These are phyloP conservation scores for Sclerospora graminicola DNA, from an alignment of 352 stramenopile genomes.

Conservation along the genomic window DNA sequence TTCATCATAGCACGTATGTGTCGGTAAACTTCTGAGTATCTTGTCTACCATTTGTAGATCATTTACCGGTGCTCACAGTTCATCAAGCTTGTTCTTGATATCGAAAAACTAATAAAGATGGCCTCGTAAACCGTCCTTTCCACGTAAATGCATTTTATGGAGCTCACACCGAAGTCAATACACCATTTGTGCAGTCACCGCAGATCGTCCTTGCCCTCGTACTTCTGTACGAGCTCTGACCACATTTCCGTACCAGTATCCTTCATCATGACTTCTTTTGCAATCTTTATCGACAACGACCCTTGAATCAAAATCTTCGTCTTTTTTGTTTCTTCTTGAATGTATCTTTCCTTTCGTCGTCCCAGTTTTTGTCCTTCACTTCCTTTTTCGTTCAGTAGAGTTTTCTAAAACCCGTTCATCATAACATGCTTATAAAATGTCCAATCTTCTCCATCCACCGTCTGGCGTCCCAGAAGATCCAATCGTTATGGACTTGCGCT, in stretches of 20 bases:
- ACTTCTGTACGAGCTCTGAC: neutral
- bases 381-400: neutral
- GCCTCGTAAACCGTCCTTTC: neutral
- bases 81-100: neutral
- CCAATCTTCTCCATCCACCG: conserved; percentile 4
- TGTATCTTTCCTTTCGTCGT: conserved; percentile 3
- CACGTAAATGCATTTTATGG: neutral
- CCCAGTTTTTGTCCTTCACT: neutral
- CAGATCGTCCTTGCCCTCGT: neutral
- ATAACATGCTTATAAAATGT: too few species aligned
- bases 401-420: conserved; percentile 1
- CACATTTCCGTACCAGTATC: conserved; percentile 1
- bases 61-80: neutral
- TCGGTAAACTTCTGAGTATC: too few species aligned
- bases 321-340: conserved; percentile 3
- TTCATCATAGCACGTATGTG: too few species aligned
- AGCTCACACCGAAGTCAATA: conserved; percentile 1
- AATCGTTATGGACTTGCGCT: conserved; percentile 1
- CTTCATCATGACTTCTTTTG: conserved; percentile 1
- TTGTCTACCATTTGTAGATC: too few species aligned
- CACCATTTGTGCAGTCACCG: conserved; percentile 2
- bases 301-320: conserved; percentile 3
- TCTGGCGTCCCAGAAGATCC: conserved; percentile 3
- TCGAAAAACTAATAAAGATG: neutral
- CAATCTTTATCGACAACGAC: conserved; percentile 6